Conservation (phyloP, 2,329 filamentous ascomycete genomes). For the Penicillium sp. region DNA sequence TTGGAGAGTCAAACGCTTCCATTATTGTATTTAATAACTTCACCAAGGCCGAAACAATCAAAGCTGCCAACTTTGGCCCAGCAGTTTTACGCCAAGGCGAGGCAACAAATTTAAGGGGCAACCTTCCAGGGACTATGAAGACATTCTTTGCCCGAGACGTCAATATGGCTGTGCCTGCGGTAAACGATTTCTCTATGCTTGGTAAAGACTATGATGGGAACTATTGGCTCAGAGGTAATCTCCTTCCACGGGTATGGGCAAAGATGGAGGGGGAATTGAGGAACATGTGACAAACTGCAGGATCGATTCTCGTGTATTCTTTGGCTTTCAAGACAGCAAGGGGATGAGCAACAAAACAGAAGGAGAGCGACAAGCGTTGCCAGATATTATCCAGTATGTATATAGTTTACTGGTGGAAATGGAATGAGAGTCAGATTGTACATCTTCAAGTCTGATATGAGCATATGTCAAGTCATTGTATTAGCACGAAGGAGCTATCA, state of each 20-base stretch:
- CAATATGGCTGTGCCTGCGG: background rate
- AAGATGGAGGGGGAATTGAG: background rate
- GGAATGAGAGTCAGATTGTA: too few relatives aligned
- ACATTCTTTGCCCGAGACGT: too few relatives aligned
- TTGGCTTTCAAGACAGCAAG: too few relatives aligned
- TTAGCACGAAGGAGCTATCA: slow-evolving; percentile 9
- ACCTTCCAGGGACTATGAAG: background rate
- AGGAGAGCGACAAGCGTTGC: too few relatives aligned
- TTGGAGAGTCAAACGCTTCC: background rate
- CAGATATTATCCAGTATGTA: too few relatives aligned
- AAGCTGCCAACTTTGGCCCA: background rate
- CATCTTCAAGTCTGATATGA: too few relatives aligned
- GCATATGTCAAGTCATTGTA: background rate
- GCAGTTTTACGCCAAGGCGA: background rate
- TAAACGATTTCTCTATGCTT: background rate
- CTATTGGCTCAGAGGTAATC: background rate
- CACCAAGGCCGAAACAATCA: background rate
- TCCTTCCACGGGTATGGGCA: background rate
- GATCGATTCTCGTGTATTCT: too few relatives aligned
- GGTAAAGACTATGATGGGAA: background rate
- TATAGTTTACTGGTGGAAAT: too few relatives aligned
- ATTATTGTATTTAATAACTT: background rate
- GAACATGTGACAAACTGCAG: too few relatives aligned
- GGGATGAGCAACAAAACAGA: too few relatives aligned
- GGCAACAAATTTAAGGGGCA: background rate